Percentiles rank a stretch among this genome's conserved stretches.
These are phyloP conservation scores for Marasmius sp. DNA, from an alignment of 1,284 basidiomycete genomes.

Conservation along the genomic window DNA sequence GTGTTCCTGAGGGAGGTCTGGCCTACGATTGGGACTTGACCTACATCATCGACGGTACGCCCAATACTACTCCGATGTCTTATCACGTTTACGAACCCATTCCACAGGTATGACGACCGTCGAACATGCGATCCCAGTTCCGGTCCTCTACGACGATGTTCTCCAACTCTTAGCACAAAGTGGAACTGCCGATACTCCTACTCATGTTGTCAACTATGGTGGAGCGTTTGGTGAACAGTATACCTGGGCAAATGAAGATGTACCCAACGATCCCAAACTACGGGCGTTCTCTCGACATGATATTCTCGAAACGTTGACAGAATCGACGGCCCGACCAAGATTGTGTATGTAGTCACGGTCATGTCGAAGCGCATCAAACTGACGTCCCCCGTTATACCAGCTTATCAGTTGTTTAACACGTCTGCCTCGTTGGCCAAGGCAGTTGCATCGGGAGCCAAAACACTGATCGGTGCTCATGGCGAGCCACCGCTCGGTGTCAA, in stretches of 20 bases:
- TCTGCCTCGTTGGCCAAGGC: slow-evolving; percentile 66
- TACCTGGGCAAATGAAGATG: slow-evolving; percentile 63
- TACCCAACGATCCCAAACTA: slow-evolving; percentile 64
- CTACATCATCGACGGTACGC: slow-evolving; percentile 68
- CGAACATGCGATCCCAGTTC: slow-evolving; percentile 67
- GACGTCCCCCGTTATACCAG: slow-evolving; percentile 31
- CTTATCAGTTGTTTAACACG: slow-evolving; percentile 65
- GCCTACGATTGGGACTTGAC: slow-evolving; percentile 75
- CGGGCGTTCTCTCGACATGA: slow-evolving; percentile 65
- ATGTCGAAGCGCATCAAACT: neutral
- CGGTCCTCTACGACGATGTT: slow-evolving; percentile 65
- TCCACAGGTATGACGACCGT: slow-evolving; percentile 74
- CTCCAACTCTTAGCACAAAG: slow-evolving; percentile 58
- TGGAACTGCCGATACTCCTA: slow-evolving; percentile 70
- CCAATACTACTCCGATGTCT: neutral
- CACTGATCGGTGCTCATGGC: slow-evolving; percentile 75
- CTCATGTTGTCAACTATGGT: slow-evolving; percentile 75
- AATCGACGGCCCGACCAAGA: slow-evolving; percentile 57
- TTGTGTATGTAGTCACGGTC: slow-evolving; percentile 44
- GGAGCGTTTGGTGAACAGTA: slow-evolving; percentile 65
- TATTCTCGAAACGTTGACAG: slow-evolving; percentile 57
- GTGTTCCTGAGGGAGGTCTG: slow-evolving; percentile 76
- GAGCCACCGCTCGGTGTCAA: slow-evolving; percentile 72
- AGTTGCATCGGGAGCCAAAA: slow-evolving; percentile 57
- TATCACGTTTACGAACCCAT: neutral